Percentiles rank a stretch among this genome's conserved stretches.
These are phyloP conservation scores for Fusarium chlamydosporum DNA, from an alignment of 2,329 filamentous ascomycete species.

Conservation along the genomic window DNA sequence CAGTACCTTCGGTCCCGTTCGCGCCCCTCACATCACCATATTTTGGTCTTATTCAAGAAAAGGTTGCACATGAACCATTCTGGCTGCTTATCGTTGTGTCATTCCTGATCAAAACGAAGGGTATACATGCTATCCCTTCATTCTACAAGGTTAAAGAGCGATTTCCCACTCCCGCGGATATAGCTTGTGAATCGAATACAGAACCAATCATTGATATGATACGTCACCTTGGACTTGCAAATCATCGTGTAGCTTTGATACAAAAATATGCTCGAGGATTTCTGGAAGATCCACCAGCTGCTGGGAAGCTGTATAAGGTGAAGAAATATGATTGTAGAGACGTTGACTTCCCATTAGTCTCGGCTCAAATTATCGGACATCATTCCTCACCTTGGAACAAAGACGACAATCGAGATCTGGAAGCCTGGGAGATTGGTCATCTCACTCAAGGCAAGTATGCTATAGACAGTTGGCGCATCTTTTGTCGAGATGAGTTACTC, in stretches of 20 bases:
- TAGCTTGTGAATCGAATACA: conserved; percentile 68
- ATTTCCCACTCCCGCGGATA: conserved; percentile 75
- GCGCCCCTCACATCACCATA: conserved; percentile 72
- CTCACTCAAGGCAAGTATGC: conserved; percentile 87
- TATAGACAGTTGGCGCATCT: conserved; percentile 92
- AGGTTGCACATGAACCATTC: conserved; percentile 81
- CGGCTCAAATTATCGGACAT: not conserved
- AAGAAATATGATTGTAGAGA: conserved; percentile 62
- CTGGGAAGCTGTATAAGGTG: conserved; percentile 68
- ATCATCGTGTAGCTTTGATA: conserved; percentile 75
- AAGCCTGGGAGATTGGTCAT: conserved; percentile 87
- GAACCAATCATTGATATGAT: conserved; percentile 73
- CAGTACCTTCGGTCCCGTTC: conserved; percentile 72
- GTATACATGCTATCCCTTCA: conserved; percentile 79
- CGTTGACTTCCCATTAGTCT: conserved; percentile 40
- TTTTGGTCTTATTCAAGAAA: conserved; percentile 90
- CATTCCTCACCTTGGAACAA: conserved; percentile 1
- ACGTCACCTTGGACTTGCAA: conserved; percentile 77
- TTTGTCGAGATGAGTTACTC: conserved; percentile 84
- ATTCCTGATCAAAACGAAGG: conserved; percentile 86
- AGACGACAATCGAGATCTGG: conserved; percentile 45
- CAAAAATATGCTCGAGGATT: conserved; percentile 79
- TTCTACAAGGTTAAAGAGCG: conserved; percentile 76
- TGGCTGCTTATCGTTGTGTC: conserved; percentile 85
- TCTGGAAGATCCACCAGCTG: conserved; percentile 72